phyloP scores from a whole-genome alignment of 2,329 filamentous ascomycete species.

The Calonectria honghensis region DNA sequence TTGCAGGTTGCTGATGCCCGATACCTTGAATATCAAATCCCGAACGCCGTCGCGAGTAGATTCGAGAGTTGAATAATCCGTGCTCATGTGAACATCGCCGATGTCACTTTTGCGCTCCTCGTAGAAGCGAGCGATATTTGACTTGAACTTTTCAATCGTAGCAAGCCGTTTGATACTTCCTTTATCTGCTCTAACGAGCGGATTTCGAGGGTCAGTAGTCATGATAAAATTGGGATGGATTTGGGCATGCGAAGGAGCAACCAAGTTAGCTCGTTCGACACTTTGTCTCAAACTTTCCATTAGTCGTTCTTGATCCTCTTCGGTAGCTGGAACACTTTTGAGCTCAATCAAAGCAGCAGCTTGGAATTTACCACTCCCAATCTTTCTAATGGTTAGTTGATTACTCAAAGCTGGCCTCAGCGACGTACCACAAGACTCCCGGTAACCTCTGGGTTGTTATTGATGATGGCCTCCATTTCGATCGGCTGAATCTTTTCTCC shows the following conservation, averaged over 20 bases:
- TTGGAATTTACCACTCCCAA: not conserved
- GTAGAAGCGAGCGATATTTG: not conserved
- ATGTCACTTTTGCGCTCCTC: not conserved
- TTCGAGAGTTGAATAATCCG: not conserved
- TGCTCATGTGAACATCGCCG: not conserved
- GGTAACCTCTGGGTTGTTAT: constrained; percentile 1
- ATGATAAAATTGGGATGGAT: constrained; percentile 4
- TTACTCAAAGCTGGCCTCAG: too few species aligned
- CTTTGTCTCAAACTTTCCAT: constrained; percentile 1
- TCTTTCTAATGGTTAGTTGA: not conserved
- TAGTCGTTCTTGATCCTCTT: not conserved
- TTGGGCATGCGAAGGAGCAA: constrained; percentile 4
- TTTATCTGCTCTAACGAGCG: constrained; percentile 3
- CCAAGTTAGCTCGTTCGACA: not conserved
- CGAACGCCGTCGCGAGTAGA: not conserved
- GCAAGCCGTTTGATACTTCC: constrained; percentile 8
- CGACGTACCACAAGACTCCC: not conserved
- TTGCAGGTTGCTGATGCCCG: not conserved
- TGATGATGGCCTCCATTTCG: constrained; percentile 6
- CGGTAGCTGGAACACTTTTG: not conserved
- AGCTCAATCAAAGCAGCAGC: not conserved
- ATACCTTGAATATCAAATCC: not conserved
- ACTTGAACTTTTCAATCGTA: not conserved
- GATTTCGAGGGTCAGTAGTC: not conserved
- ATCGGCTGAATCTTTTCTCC: constrained; percentile 9